Evolutionary conservation across 2,329 filamentous ascomycete genomes (phyloP), one percentile per base, ranked within the genome.

Genomic region (Sporothrix phasma): DNA sequence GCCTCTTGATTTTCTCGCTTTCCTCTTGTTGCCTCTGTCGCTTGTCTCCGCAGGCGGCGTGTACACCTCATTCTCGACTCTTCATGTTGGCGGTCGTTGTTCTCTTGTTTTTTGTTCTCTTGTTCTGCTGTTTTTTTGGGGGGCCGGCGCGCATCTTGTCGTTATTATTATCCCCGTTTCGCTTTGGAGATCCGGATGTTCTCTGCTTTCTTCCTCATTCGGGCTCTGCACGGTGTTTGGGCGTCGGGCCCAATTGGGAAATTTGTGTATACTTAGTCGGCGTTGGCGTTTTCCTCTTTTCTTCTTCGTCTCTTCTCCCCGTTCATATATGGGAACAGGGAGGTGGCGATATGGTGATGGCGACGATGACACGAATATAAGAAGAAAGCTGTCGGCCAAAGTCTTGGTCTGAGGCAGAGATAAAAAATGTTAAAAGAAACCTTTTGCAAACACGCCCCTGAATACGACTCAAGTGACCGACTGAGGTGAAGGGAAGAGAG

Each of bases 241-340:
- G 62, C 24, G 49, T 26, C 31, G 39, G 63, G 53, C 54, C 34
- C 37, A 53, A 37, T 11, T 22, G 43, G 61, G 24, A 31, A n/a
- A 37, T 63, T 49, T 64, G 43, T 68, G 58, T 68, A 64, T 49
- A 60, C 63, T 59, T 65, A 66, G 65, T 66, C 24, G 53, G 53
- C 63, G 59, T 54, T n/a, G n/a, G n/a, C n/a, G n/a, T n/a, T n/a
- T n/a, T n/a, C n/a, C n/a, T n/a, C n/a, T n/a, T n/a, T n/a, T n/a
- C n/a, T n/a, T n/a, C n/a, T 22, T 37, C 37, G 49, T 31, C 43
- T 58, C 26, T 46, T 47, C 26, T 29, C 26, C 26, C 41, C 34
- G 5, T 34, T 43, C 41, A 56, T 34, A 51, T 64, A 41, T 45
- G 24, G 37, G 39, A 59, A n/a, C n/a, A n/a, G n/a, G n/a, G n/a